phyloP scores from a whole-genome alignment of 129 eudicot genomes.

The Dittrichia graveolens region DNA sequence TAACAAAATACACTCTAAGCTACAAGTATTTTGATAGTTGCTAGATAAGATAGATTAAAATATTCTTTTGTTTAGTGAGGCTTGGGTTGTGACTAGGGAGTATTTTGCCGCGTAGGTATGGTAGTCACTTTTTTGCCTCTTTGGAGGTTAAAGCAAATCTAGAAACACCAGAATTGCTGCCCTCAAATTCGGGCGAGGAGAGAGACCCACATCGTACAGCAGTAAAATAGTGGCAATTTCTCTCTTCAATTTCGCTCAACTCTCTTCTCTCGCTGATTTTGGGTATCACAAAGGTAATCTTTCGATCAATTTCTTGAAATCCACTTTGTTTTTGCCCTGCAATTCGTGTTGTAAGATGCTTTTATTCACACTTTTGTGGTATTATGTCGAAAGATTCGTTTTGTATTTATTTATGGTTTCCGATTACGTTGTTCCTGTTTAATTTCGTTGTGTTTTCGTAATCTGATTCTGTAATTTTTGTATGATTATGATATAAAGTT shows the following conservation, averaged over 20 bases:
- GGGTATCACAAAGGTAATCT: slow-evolving; percentile 11
- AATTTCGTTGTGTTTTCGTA: neutral
- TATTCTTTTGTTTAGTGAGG: neutral
- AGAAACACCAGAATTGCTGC: slow-evolving; percentile 15
- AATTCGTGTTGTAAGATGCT: neutral
- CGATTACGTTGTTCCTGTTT: slow-evolving; percentile 17
- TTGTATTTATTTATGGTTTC: neutral
- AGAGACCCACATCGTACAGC: no score
- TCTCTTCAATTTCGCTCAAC: slow-evolving; percentile 10
- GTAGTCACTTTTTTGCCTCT: slow-evolving; percentile 22
- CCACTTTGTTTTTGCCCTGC: neutral
- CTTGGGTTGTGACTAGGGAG: neutral
- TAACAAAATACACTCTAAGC: no score
- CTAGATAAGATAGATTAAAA: no score
- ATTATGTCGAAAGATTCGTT: neutral
- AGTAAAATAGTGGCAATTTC: neutral
- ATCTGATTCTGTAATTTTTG: neutral
- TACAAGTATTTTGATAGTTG: no score
- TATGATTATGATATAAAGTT: slow-evolving; percentile 13
- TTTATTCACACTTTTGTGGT: neutral
- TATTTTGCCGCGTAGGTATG: slow-evolving; percentile 41
- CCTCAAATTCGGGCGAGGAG: neutral
- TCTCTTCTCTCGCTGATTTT: slow-evolving; percentile 11
- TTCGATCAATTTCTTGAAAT: slow-evolving; percentile 3
- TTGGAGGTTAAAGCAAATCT: slow-evolving; percentile 32